phyloP scores from a whole-genome alignment of 768 basidiomycete genomes.

The Sistotremastrum suecicum region DNA sequence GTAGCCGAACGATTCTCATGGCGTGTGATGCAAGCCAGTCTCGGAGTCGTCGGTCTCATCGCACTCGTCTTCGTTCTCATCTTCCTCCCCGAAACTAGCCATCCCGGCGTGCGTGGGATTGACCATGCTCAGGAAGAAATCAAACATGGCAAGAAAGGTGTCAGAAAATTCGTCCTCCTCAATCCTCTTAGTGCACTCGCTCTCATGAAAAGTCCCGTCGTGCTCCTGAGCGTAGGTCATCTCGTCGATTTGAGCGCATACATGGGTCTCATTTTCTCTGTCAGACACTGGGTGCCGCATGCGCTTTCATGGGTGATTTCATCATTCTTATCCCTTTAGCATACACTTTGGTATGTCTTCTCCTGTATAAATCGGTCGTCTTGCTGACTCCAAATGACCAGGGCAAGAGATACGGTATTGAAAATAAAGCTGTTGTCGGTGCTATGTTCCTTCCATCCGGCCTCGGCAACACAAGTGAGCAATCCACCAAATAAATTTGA shows the following conservation, averaged over 20 bases:
- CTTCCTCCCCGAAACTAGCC: constrained; percentile 52
- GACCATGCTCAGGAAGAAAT: constrained; percentile 22
- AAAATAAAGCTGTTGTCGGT: neutral
- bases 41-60: constrained; percentile 28
- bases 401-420: constrained; percentile 1
- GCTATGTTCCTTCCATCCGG: constrained; percentile 1
- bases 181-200: too few species aligned
- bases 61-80: constrained; percentile 26
- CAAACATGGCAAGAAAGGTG: too few species aligned
- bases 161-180: too few species aligned
- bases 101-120: constrained; percentile 41
- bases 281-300: too few species aligned
- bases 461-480: constrained; percentile 1
- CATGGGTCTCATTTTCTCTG: too few species aligned
- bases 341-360: neutral
- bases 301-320: too few species aligned
- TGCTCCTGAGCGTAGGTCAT: too few species aligned
- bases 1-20: constrained; percentile 50
- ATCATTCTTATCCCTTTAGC: neutral
- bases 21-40: constrained; percentile 38
- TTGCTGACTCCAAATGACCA: too few species aligned
- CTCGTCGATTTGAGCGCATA: too few species aligned
- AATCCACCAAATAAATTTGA: too few species aligned
- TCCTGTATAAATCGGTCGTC: neutral
- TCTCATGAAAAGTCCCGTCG: too few species aligned